Evolutionary conservation across 2,329 filamentous ascomycete species (phyloP), one percentile per base, ranked within the genome.

Genomic region (Mycosphaerella sp.): DNA sequence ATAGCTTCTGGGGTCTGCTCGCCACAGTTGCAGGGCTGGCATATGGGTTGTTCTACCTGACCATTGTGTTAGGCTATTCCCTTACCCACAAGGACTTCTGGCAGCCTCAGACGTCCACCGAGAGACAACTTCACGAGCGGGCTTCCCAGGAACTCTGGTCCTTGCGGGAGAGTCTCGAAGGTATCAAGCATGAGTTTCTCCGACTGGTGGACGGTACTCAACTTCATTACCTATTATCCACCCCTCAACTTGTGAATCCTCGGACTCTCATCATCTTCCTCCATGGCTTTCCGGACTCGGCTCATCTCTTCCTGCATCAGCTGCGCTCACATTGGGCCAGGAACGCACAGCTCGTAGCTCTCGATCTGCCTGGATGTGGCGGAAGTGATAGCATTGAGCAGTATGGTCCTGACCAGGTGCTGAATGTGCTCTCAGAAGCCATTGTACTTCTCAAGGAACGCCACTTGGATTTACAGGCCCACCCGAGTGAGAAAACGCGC

Each of bases 291-390:
- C 80, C 80, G 6, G 80, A 83, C 60, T 80, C 78, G 53, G 81
- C 73, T 67, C 71, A 75, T 9, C 67, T 82, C 48, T 83, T 79
- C 78, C 72, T 73, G 44, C 69, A 75, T 48, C 66, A 80, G 23
- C 66, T 82, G 17, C 66, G 66, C 39, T 75, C 74, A 0, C 55
- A 67, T 8, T 66, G 74, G 29, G 66, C 68, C 26, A 55, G 70
- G 26, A 60, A 70, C 6, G 72, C 75, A 17, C 74, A 73, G 17
- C 60, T 82, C 6, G 73, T 83, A 32, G 79, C 78, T 0, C 70
- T 82, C 39, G 80, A 83, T 62, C 64, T 83, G 6, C 80, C 80
- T 14, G 80, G 80, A 1, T 82, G 78, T 57, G 80, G 80, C 36
- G 80, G 80, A 8, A 81, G 76, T 53, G 79, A 81, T 57, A 72